Conservation (phyloP, 2,329 filamentous ascomycete genomes). For the Phyllosticta citribraziliensis region DNA sequence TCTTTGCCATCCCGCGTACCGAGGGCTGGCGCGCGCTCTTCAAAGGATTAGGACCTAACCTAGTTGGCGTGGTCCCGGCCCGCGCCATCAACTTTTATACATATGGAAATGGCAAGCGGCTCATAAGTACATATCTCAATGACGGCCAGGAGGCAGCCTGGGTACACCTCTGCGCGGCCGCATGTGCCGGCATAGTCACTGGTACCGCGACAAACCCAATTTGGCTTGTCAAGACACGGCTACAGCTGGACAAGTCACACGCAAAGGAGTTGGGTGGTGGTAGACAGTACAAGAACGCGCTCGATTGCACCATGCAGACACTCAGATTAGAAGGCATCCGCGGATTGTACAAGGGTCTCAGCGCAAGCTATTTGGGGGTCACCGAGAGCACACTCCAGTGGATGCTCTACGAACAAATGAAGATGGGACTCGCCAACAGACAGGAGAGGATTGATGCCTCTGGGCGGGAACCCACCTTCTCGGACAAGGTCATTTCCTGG, state of each 20-base stretch:
- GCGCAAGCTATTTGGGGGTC: constrained; percentile 83
- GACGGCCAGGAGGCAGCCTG: constrained; percentile 57
- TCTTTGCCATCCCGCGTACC: constrained; percentile 65
- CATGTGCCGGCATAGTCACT: constrained; percentile 71
- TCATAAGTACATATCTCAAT: constrained; percentile 68
- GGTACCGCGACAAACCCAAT: constrained; percentile 92
- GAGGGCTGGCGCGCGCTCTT: constrained; percentile 85
- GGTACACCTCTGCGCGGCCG: constrained; percentile 70
- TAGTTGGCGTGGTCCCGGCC: constrained; percentile 81
- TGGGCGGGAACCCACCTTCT: constrained; percentile 54
- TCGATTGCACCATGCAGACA: constrained; percentile 79
- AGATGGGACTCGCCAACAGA: constrained; percentile 57
- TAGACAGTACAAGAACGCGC: constrained; percentile 74
- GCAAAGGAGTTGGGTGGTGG: constrained; percentile 46
- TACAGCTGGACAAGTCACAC: constrained; percentile 84
- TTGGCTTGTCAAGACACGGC: constrained; percentile 87
- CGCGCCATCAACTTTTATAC: constrained; percentile 89
- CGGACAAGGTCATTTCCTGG: constrained; percentile 69
- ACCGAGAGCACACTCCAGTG: constrained; percentile 86
- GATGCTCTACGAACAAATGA: constrained; percentile 91
- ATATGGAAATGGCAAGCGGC: constrained; percentile 82
- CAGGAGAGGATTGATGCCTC: constrained; percentile 46
- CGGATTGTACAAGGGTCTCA: constrained; percentile 83
- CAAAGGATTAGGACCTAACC: constrained; percentile 84
- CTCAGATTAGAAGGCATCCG: constrained; percentile 68